Evolutionary conservation across 805 yeast species (phyloP).

Genomic region (Komagataella pastoris): DNA sequence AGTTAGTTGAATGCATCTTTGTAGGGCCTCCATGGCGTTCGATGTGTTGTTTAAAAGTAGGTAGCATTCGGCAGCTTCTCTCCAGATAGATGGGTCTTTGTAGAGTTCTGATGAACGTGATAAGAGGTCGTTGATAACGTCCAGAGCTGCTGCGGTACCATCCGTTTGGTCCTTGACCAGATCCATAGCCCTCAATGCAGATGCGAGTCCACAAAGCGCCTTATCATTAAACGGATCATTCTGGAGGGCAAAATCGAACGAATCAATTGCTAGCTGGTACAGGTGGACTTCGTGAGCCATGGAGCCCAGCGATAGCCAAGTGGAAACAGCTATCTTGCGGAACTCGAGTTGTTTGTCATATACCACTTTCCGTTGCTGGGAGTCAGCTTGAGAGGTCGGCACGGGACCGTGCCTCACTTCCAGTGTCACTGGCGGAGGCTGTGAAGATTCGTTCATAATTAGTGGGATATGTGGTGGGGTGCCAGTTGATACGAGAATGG

Average conservation of each 20-base stretch:
- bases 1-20: slow-evolving; percentile 23
- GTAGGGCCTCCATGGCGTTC: slow-evolving; percentile 36
- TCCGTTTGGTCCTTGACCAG: slow-evolving; percentile 21
- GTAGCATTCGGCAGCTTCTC: slow-evolving; percentile 40
- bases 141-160: slow-evolving; percentile 27
- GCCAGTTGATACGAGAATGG: background rate
- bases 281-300: slow-evolving; percentile 1
- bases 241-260: slow-evolving; percentile 1
- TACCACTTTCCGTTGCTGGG: background rate
- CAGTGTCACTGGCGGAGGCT: background rate
- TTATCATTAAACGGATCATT: slow-evolving; percentile 23
- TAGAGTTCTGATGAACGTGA: slow-evolving; percentile 23
- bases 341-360: background rate
- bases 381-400: background rate
- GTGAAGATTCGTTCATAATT: background rate
- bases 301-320: slow-evolving; percentile 1
- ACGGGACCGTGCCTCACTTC: background rate
- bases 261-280: background rate
- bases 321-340: background rate
- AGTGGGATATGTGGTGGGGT: background rate
- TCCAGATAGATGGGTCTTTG: slow-evolving; percentile 26
- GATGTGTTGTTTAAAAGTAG: slow-evolving; percentile 30
- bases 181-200: slow-evolving; percentile 25
- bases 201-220: slow-evolving; percentile 30
- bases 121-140: slow-evolving; percentile 23